Evolutionary conservation across 345 rosid genomes (phyloP).

Genomic region (Lagerstroemia speciosa): DNA sequence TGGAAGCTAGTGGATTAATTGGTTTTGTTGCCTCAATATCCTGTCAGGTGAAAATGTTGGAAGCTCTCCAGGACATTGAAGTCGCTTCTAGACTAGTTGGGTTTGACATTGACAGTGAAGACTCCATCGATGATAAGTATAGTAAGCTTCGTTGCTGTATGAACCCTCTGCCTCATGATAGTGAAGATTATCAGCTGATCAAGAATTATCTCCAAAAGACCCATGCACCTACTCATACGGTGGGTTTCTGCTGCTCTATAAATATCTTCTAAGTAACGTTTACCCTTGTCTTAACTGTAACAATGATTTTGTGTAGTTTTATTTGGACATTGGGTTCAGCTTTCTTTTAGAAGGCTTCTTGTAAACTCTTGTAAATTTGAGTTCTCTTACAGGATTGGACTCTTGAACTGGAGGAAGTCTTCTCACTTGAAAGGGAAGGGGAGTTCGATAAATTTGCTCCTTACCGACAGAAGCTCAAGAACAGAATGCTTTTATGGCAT

Average conservation of each 20-base stretch:
- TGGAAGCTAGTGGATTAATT: neutral
- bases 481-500: slow-evolving; percentile 93
- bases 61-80: slow-evolving; percentile 93
- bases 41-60: slow-evolving; percentile 89
- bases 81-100: slow-evolving; percentile 96
- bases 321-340: neutral
- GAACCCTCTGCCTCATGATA: slow-evolving; percentile 69
- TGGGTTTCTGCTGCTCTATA: slow-evolving; percentile 20
- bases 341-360: neutral
- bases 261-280: neutral
- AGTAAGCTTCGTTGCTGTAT: slow-evolving; percentile 60
- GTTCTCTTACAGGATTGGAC: slow-evolving; percentile 57
- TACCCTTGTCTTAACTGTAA: neutral
- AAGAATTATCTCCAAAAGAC: slow-evolving; percentile 72
- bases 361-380: neutral
- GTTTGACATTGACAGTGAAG: slow-evolving; percentile 69
- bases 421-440: slow-evolving; percentile 83
- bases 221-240: slow-evolving; percentile 92
- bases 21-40: neutral
- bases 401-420: slow-evolving; percentile 88
- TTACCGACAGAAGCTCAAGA: slow-evolving; percentile 49
- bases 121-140: slow-evolving; percentile 78
- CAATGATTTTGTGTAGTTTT: neutral
- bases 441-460: slow-evolving; percentile 81
- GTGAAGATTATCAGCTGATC: slow-evolving; percentile 65